These are phyloP conservation scores for Cercospora zeae-maydis DNA, from an alignment of 2,329 filamentous ascomycete genomes.

Conservation along the genomic window DNA sequence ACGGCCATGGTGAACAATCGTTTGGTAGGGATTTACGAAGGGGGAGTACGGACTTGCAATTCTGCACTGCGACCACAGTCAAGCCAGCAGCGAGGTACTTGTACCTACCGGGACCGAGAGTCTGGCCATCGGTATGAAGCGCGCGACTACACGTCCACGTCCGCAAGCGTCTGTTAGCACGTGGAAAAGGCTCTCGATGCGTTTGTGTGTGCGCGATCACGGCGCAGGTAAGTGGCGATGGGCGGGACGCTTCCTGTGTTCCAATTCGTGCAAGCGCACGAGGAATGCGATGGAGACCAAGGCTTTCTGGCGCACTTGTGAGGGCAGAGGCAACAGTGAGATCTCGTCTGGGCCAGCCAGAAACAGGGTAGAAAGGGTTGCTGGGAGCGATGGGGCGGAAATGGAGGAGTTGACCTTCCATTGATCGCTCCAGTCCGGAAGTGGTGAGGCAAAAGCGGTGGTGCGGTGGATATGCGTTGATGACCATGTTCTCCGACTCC, in stretches of 20 bases:
- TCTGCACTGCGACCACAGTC: background rate
- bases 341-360: background rate
- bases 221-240: background rate
- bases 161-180: background rate
- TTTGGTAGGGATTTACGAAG: background rate
- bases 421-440: background rate
- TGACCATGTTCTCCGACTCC: background rate
- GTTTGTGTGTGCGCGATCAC: background rate
- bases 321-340: background rate
- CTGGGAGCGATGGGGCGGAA: background rate
- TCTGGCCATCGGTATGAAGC: background rate
- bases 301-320: background rate
- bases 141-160: background rate
- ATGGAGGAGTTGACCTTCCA: background rate
- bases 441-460: background rate
- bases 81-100: background rate
- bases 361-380: background rate
- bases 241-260: background rate
- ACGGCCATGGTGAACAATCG: background rate
- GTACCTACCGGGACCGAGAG: background rate
- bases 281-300: background rate
- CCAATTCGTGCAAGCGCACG: background rate
- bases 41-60: background rate
- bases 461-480: background rate
- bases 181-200: background rate